Evolutionary conservation across 768 basidiomycete species (phyloP).

Genomic region (Clitopilus hobsonii): DNA sequence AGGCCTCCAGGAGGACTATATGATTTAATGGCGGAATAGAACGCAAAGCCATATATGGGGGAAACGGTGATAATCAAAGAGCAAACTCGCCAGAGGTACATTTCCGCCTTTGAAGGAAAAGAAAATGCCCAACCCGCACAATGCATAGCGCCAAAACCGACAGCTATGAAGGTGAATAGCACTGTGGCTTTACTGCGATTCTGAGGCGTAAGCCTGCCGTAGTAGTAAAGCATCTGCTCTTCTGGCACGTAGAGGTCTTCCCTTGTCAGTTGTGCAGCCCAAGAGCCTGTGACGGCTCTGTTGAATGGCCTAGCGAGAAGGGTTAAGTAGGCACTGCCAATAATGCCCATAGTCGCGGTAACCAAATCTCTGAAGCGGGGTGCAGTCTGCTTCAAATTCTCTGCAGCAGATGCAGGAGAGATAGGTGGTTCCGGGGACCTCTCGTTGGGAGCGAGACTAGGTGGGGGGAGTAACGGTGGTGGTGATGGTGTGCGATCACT

Average conservation of each 20-base stretch:
- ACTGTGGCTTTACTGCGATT: not conserved
- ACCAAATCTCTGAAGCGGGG: too few species aligned
- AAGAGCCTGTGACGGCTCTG: not conserved
- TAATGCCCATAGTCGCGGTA: too few species aligned
- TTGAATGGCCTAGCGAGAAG: not conserved
- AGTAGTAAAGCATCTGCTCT: not conserved
- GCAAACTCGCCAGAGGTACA: slow-evolving; percentile 16
- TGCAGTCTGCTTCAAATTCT: too few species aligned
- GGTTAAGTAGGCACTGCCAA: too few species aligned
- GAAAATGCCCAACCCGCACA: slow-evolving; percentile 14
- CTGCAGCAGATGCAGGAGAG: too few species aligned
- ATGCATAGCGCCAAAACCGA: slow-evolving; percentile 16
- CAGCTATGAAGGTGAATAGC: slow-evolving; percentile 2
- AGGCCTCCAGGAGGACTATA: not conserved
- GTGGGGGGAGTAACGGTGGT: too few species aligned
- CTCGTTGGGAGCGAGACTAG: too few species aligned
- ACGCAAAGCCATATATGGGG: slow-evolving; percentile 2
- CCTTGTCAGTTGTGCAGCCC: not conserved
- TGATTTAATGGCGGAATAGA: not conserved
- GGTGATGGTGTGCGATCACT: too few species aligned
- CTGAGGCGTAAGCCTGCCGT: not conserved
- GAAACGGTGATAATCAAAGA: slow-evolving; percentile 8
- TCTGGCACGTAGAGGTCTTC: not conserved
- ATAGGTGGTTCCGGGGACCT: too few species aligned
- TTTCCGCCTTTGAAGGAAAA: slow-evolving; percentile 14